Percentiles rank a stretch among this genome's conserved stretches.
These are phyloP conservation scores for Rhynchospora pubera DNA, from an alignment of 176 grass and related monocot species.

Conservation along the genomic window DNA sequence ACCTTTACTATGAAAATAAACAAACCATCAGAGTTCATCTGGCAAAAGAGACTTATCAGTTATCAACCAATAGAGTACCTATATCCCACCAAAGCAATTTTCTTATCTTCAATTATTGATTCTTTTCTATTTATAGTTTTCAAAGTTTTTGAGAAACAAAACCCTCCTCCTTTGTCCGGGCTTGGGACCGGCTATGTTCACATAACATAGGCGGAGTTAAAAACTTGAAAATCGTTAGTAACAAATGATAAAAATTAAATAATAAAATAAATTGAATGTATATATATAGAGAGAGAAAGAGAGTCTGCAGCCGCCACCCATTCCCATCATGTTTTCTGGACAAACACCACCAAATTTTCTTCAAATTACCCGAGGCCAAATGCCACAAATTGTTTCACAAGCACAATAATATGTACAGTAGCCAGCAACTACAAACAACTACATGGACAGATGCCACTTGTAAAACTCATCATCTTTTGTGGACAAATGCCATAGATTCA, in stretches of 20 bases:
- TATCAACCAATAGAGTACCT: neutral
- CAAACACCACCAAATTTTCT: neutral
- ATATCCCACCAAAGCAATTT: neutral
- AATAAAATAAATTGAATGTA: neutral
- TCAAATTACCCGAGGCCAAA: neutral
- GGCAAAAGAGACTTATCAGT: neutral
- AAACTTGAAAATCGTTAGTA: conserved; percentile 8
- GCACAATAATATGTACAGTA: neutral
- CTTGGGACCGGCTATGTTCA: conserved; percentile 8
- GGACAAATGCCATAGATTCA: no score
- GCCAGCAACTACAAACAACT: neutral
- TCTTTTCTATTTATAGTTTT: neutral
- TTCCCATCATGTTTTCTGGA: neutral
- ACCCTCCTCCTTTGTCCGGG: conserved; percentile 12
- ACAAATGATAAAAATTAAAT: neutral
- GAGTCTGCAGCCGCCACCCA: neutral
- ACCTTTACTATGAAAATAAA: no score
- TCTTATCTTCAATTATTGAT: neutral
- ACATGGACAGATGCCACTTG: neutral
- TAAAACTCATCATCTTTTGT: no score
- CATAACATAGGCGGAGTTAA: conserved; percentile 15
- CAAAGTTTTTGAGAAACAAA: neutral
- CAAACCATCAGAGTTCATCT: neutral
- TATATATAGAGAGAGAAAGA: neutral
- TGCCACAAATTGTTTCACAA: neutral